These are phyloP conservation scores for Skeletonema marinoi DNA, from an alignment of 108 stramenopile species.

Conservation along the genomic window DNA sequence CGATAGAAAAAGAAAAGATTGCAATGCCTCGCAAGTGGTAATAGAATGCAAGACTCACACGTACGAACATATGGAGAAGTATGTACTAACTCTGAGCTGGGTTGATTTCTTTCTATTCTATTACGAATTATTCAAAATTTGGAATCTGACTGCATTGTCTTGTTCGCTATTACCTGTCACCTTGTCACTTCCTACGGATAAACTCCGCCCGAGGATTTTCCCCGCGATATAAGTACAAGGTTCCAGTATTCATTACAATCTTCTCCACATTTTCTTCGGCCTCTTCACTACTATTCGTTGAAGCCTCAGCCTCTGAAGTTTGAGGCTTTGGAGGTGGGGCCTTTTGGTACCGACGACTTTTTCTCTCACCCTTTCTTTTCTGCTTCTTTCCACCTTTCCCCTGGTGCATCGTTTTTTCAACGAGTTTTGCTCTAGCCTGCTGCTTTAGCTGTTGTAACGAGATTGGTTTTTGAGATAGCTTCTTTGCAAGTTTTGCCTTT, in stretches of 20 bases:
- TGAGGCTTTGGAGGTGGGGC: not conserved
- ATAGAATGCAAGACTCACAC: no score
- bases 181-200: constrained; percentile 46
- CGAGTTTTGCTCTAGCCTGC: constrained; percentile 5
- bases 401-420: not conserved
- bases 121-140: not conserved
- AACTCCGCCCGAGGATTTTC: constrained; percentile 54
- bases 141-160: not conserved
- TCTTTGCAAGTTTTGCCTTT: constrained; percentile 9
- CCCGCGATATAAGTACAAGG: constrained; percentile 62
- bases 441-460: constrained; percentile 15
- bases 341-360: constrained; percentile 12
- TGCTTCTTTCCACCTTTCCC: constrained; percentile 3
- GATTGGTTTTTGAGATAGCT: constrained; percentile 1
- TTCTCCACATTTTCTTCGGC: constrained; percentile 49
- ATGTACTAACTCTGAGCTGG: not conserved
- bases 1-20: no score
- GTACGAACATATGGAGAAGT: no score
- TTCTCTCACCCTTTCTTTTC: constrained; percentile 2
- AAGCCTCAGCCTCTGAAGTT: not conserved
- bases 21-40: no score
- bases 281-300: constrained; percentile 3
- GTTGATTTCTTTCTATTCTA: not conserved
- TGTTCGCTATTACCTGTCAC: not conserved
- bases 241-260: constrained; percentile 59